Base-by-base conservation (phyloP, 352 stramenopile species). In the Pythium apleroticum region DNA sequence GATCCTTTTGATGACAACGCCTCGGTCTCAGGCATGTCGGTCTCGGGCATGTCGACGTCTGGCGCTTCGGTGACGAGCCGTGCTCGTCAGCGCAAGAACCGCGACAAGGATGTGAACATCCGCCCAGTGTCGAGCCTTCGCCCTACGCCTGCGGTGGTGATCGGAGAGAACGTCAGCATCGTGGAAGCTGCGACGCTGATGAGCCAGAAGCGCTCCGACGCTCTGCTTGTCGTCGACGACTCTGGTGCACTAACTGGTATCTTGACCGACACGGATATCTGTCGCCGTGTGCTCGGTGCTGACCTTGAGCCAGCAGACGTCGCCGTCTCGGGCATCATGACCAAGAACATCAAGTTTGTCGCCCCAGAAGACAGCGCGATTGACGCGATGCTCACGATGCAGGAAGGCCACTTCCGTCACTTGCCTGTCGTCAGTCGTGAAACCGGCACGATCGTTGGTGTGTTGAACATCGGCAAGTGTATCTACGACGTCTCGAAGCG, bases 401-500 rank as follows among this genome's bases (percentile, higher is more conserved):
- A 99, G 39, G 96, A 99, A 66, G 96, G 97, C 52, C 90, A 96
- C 48, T 99, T 99, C 70, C 93, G 95, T 27, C 97, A 99, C 66
- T 71, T 99, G 49, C 97, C 97, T 4, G 97, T 99, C 19, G 90
- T 98, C 0, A 73, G 68, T 30, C 71, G 77, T 19, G 86, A 93
- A 8, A 77, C 72, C 27, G 85, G 85, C 20, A 74, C 71, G 22
- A 97, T 99, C 33, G 93, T 96, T 19, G 97, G 97, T 55, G 77
- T 99, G 30, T 74, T 99, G 30, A 98, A 99, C 78, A 99, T 99
- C 78, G 97, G 96, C 17, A 98, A 98, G 65, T 99, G 97, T 64
- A 87, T 99, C 55, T 98, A 99, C 77, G 97, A 99, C 68, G 97
- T 98, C 0, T 99, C 98, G 3, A 93, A 92, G 68, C 97, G 97